Evolutionary conservation across 1,284 basidiomycete species (phyloP).

Genomic region (Apiotrichum gracile): DNA sequence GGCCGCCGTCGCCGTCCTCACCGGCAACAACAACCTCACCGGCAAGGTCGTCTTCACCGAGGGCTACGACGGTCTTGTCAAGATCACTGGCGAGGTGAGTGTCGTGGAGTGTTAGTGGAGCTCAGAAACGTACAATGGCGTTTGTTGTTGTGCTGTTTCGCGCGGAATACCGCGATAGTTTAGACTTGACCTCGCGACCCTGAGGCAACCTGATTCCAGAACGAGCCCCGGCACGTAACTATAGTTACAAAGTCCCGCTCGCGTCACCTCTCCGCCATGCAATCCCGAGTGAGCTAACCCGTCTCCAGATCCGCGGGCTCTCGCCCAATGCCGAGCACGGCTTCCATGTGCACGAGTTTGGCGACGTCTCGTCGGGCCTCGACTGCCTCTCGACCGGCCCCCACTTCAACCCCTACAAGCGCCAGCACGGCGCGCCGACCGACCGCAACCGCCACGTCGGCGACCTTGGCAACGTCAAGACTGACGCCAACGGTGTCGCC

Average conservation of each 20-base stretch:
- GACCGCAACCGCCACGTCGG: conserved; percentile 13
- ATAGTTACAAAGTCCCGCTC: no score
- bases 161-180: neutral
- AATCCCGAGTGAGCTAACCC: no score
- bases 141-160: neutral
- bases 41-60: conserved; percentile 11
- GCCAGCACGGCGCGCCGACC: conserved; percentile 8
- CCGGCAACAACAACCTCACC: conserved; percentile 1
- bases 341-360: conserved; percentile 14
- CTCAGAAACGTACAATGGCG: neutral
- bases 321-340: conserved; percentile 8
- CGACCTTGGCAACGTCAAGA: conserved; percentile 16
- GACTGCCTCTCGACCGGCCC: conserved; percentile 8
- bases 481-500: conserved; percentile 7
- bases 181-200: no score
- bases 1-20: conserved; percentile 8
- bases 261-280: no score
- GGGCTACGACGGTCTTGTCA: neutral
- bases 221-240: no score
- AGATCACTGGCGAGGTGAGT: conserved; percentile 11
- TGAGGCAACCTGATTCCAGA: no score
- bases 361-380: conserved; percentile 1
- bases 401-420: conserved; percentile 16
- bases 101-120: no score
- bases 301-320: conserved; percentile 9